A percentile compares a stretch with the other conserved stretches of the same genome.
Evolutionary conservation across 2,329 filamentous ascomycete genomes (phyloP).

Genomic region (Botrytis paeoniae): DNA sequence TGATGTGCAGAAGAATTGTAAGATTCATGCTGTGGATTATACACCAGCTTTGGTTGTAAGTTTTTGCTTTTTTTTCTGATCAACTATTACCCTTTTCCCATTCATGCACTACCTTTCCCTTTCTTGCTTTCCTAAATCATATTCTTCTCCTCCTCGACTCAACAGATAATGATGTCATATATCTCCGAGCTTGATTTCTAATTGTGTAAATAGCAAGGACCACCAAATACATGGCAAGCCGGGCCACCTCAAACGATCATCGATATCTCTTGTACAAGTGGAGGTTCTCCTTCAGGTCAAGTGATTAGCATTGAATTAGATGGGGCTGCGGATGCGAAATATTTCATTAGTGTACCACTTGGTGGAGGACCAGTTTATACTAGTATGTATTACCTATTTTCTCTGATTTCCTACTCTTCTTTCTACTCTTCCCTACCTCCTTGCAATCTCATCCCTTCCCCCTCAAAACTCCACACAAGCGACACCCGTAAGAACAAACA

Average conservation of each 20-base stretch:
- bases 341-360: conserved; percentile 29
- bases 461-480: background rate
- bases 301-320: conserved; percentile 31
- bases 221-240: conserved; percentile 28
- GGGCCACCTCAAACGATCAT: conserved; percentile 33
- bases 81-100: background rate
- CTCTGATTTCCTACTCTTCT: no score
- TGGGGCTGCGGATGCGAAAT: conserved; percentile 31
- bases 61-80: background rate
- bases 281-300: background rate
- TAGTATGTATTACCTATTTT: conserved; percentile 21
- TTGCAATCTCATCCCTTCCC: background rate
- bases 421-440: background rate
- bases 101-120: background rate
- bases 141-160: background rate
- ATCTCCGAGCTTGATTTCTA: background rate
- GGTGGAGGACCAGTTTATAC: conserved; percentile 27
- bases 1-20: conserved; percentile 21
- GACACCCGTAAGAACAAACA: no score
- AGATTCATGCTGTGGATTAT: conserved; percentile 30
- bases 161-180: background rate
- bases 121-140: background rate
- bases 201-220: conserved; percentile 13
- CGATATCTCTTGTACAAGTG: conserved; percentile 27
- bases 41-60: conserved; percentile 26